Evolutionary conservation across 495 filamentous ascomycete species (phyloP).

Genomic region (Stereocaulon alpinum): DNA sequence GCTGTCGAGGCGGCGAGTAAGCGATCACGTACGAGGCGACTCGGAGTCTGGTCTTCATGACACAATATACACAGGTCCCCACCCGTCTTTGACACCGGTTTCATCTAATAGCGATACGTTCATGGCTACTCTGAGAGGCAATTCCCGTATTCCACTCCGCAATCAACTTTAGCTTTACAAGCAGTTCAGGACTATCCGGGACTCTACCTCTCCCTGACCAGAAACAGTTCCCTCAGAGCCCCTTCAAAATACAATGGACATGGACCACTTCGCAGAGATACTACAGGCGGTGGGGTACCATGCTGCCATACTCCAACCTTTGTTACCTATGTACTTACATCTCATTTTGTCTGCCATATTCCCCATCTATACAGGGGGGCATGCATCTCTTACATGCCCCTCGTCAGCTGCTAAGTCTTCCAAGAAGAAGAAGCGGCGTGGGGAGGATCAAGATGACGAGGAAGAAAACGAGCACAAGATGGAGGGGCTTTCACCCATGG

Average conservation of each 20-base stretch:
- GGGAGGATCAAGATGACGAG: constrained; percentile 36
- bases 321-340: constrained; percentile 58
- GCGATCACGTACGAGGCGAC: no score
- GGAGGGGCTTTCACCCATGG: constrained; percentile 67
- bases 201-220: no score
- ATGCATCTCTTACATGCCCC: constrained; percentile 64
- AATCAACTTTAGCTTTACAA: no score
- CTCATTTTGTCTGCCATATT: constrained; percentile 57
- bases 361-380: constrained; percentile 61
- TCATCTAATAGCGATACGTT: no score
- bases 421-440: constrained; percentile 38
- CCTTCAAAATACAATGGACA: not conserved
- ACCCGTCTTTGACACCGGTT: no score
- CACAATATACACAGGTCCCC: no score
- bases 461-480: constrained; percentile 50
- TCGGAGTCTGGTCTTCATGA: no score
- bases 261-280: constrained; percentile 1
- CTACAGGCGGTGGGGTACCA: constrained; percentile 13
- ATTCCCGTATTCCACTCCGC: no score
- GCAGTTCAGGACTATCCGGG: no score
- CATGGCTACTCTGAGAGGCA: no score
- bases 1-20: no score
- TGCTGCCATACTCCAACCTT: constrained; percentile 33
- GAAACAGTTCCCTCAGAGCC: no score
- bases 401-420: constrained; percentile 60